These are phyloP conservation scores for Phytophthora macrochlamydospora DNA, from an alignment of 352 stramenopile species.

Conservation along the genomic window DNA sequence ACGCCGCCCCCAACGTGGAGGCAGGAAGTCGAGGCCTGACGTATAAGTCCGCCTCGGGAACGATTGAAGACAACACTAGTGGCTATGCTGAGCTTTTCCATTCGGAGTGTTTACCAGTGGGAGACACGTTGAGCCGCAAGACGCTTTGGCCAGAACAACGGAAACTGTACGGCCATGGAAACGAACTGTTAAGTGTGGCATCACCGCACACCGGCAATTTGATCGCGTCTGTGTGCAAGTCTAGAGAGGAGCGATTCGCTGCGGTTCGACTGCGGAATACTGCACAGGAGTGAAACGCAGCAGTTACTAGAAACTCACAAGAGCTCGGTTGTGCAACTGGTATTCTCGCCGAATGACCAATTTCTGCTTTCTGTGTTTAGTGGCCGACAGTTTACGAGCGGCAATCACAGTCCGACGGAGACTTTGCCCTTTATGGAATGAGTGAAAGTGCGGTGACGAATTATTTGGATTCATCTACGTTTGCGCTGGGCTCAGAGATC, in stretches of 20 bases:
- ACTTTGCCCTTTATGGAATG: conserved; percentile 47
- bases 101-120: conserved; percentile 50
- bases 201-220: conserved; percentile 57
- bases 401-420: conserved; percentile 12
- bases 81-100: conserved; percentile 23
- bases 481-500: conserved; percentile 73
- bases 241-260: conserved; percentile 70
- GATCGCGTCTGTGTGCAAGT: conserved; percentile 76
- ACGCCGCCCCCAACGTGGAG: too few relatives aligned
- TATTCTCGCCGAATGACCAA: conserved; percentile 69
- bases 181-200: conserved; percentile 74
- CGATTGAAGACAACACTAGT: conserved; percentile 20
- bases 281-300: conserved; percentile 53
- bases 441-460: conserved; percentile 75
- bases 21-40: conserved; percentile 38
- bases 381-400: conserved; percentile 72
- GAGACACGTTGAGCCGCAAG: conserved; percentile 62
- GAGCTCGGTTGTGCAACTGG: conserved; percentile 79
- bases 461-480: conserved; percentile 75
- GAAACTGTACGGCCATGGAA: conserved; percentile 83
- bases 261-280: conserved; percentile 73
- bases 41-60: conserved; percentile 51
- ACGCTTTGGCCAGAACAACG: conserved; percentile 78
- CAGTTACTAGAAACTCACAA: conserved; percentile 66
- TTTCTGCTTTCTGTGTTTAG: conserved; percentile 73